These are phyloP conservation scores for Xylariales sp. DNA, from an alignment of 2,329 filamentous ascomycete species.

Conservation along the genomic window DNA sequence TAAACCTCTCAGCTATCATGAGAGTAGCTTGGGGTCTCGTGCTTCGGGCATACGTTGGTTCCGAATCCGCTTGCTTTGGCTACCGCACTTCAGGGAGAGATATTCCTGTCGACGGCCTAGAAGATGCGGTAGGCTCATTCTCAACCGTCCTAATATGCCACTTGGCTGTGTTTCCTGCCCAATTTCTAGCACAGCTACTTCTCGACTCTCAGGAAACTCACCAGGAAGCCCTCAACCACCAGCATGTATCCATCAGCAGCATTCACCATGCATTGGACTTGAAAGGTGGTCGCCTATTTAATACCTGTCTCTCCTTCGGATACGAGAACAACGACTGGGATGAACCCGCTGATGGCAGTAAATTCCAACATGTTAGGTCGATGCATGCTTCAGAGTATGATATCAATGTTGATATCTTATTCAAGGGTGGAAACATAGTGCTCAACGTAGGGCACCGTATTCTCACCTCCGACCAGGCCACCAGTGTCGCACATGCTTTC, in stretches of 20 bases:
- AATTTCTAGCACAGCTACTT: constrained; percentile 19
- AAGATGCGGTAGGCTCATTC: constrained; percentile 42
- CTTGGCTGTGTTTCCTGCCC: constrained; percentile 12
- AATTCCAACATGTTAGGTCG: constrained; percentile 30
- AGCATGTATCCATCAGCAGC: constrained; percentile 40
- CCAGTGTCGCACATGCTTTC: constrained; percentile 47
- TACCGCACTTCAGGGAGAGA: constrained; percentile 42
- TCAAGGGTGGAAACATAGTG: constrained; percentile 34
- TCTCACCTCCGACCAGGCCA: constrained; percentile 36
- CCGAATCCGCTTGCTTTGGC: constrained; percentile 51
- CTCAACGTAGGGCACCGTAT: constrained; percentile 40
- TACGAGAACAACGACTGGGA: constrained; percentile 25
- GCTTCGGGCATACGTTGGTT: constrained; percentile 49
- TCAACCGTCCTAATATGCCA: constrained; percentile 21
- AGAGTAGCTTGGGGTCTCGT: constrained; percentile 58
- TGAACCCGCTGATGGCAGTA: constrained; percentile 23
- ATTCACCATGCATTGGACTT: constrained; percentile 42
- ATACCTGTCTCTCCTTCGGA: constrained; percentile 45
- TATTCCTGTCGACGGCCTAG: constrained; percentile 34
- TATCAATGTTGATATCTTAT: constrained; percentile 39
- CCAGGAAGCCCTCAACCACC: constrained; percentile 29
- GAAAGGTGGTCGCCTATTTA: constrained; percentile 39
- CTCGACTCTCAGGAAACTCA: constrained; percentile 19
- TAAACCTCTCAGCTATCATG: constrained; percentile 46
- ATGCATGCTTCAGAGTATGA: constrained; percentile 43